A percentile compares a stretch with the other conserved stretches of the same genome.
phyloP scores from a whole-genome alignment of 768 basidiomycete genomes.

The Rhizopogon rudus region DNA sequence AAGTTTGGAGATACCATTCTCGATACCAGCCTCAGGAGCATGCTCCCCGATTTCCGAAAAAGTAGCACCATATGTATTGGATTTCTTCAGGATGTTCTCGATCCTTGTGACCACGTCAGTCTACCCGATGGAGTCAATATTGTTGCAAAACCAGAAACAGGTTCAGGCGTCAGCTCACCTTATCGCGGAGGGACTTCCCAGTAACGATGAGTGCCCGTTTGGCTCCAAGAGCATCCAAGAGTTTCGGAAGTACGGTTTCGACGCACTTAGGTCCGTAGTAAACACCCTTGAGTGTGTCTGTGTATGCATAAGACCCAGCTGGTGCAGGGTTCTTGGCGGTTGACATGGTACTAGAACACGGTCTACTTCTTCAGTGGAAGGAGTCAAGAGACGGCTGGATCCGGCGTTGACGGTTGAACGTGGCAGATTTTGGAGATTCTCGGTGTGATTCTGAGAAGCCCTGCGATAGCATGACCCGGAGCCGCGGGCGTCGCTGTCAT shows the following conservation, averaged over 20 bases:
- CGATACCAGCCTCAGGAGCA: constrained; percentile 63
- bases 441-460: too few relatives aligned
- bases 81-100: constrained; percentile 45
- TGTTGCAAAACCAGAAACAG: neutral
- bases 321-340: constrained; percentile 9
- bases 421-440: too few relatives aligned
- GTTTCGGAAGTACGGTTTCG: constrained; percentile 55
- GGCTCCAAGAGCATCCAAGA: constrained; percentile 48
- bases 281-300: constrained; percentile 61
- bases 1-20: constrained; percentile 49
- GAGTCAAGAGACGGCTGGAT: too few relatives aligned
- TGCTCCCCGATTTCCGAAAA: constrained; percentile 75
- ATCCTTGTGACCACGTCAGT: constrained; percentile 20
- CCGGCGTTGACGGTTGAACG: too few relatives aligned
- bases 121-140: constrained; percentile 14
- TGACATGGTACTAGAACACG: neutral
- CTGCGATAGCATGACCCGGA: too few relatives aligned
- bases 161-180: constrained; percentile 34
- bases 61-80: constrained; percentile 57
- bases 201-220: constrained; percentile 70
- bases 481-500: too few relatives aligned
- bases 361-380: too few relatives aligned
- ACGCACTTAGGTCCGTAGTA: constrained; percentile 71
- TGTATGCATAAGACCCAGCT: constrained; percentile 61
- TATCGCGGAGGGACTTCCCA: constrained; percentile 60